Evolutionary conservation across 2,329 filamentous ascomycete species (phyloP).

Genomic region (Apiospora kogelbergensis): DNA sequence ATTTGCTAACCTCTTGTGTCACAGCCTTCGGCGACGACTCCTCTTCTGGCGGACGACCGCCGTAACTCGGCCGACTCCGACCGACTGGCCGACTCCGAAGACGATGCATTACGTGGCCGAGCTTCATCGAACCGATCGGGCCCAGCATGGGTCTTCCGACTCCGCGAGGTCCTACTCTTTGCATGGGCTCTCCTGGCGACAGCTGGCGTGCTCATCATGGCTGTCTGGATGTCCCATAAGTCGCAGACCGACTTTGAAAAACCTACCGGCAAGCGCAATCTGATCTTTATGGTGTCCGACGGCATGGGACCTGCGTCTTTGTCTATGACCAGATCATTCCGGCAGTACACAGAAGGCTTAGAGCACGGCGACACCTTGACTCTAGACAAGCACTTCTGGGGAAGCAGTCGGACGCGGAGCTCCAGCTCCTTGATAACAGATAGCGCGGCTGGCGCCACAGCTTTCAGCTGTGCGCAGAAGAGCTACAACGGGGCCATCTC

Average conservation of each 20-base stretch:
- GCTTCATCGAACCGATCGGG: constrained; percentile 23
- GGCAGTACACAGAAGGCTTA: constrained; percentile 74
- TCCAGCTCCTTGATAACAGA: constrained; percentile 87
- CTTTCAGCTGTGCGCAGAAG: constrained; percentile 90
- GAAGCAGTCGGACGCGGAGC: constrained; percentile 83
- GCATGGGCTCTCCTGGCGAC: constrained; percentile 83
- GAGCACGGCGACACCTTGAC: constrained; percentile 73
- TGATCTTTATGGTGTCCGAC: constrained; percentile 99
- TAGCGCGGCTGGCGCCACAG: constrained; percentile 94
- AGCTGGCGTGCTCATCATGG: constrained; percentile 73
- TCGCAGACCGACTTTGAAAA: constrained; percentile 43
- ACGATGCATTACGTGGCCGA: constrained; percentile 34
- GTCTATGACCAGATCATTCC: constrained; percentile 81
- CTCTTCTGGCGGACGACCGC: constrained; percentile 29
- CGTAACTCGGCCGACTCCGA: constrained; percentile 20
- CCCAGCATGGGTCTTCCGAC: constrained; percentile 38
- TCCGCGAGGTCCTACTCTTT: constrained; percentile 74
- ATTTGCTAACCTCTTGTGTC: neutral
- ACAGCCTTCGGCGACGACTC: constrained; percentile 29
- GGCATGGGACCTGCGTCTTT: constrained; percentile 96
- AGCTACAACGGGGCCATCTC: constrained; percentile 97
- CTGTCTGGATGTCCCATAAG: constrained; percentile 75
- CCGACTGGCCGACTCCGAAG: constrained; percentile 28
- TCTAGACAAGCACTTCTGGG: constrained; percentile 87
- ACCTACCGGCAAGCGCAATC: constrained; percentile 74